Percentiles rank a stretch among this genome's conserved stretches.
phyloP scores from a whole-genome alignment of 1,139 yeast genomes.

The Kodamaea ohmeri region DNA sequence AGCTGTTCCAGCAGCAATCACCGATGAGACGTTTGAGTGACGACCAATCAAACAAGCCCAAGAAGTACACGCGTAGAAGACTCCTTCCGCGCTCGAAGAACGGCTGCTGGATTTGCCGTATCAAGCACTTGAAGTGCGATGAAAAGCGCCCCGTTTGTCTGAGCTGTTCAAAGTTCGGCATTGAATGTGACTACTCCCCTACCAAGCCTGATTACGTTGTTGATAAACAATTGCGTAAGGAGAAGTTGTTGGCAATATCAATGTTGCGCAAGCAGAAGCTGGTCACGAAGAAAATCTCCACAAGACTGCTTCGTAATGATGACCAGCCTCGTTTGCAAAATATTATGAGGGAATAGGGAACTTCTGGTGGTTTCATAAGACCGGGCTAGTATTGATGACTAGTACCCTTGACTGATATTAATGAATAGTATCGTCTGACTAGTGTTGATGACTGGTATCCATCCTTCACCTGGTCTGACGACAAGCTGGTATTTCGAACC shows the following conservation, averaged over 20 bases:
- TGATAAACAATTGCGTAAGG: constrained; percentile 35
- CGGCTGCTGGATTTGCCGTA: constrained; percentile 53
- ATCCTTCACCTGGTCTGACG: neutral
- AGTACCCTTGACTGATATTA: neutral
- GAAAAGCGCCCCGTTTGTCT: constrained; percentile 41
- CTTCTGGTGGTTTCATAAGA: neutral
- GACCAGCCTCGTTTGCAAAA: constrained; percentile 3
- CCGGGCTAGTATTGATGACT: neutral
- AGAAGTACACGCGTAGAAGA: constrained; percentile 43
- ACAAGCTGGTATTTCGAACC: neutral
- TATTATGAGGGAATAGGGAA: constrained; percentile 1
- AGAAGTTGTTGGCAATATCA: constrained; percentile 35
- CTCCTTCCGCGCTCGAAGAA: constrained; percentile 42
- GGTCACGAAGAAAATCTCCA: constrained; percentile 12
- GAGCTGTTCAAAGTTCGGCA: constrained; percentile 41
- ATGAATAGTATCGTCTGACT: too few relatives aligned
- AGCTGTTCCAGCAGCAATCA: constrained; percentile 10
- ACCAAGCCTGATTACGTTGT: constrained; percentile 42
- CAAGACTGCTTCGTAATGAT: constrained; percentile 3
- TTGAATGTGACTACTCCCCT: constrained; percentile 43
- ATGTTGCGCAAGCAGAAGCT: constrained; percentile 32
- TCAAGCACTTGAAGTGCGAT: constrained; percentile 50
- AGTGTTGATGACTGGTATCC: neutral
- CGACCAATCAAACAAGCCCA: constrained; percentile 18
- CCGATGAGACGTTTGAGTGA: constrained; percentile 8